A percentile compares a stretch with the other conserved stretches of the same genome.
Evolutionary conservation across 495 filamentous ascomycete species (phyloP).

Genomic region (Sporormia fimetaria): DNA sequence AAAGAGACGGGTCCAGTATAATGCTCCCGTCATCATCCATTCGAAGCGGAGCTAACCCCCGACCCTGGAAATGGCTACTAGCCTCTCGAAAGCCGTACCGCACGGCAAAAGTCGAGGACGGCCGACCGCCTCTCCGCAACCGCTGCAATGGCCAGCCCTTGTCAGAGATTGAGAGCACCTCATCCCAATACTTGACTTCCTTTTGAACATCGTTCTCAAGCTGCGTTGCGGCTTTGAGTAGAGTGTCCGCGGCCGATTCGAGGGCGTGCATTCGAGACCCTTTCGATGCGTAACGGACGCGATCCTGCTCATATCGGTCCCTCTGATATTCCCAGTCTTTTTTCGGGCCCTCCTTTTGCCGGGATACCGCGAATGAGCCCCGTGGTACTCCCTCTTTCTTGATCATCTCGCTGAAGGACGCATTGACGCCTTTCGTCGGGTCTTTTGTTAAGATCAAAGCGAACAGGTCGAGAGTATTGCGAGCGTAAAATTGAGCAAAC

Average conservation of each 20-base stretch:
- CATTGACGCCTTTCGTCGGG: slow-evolving; percentile 51
- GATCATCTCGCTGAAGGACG: slow-evolving; percentile 56
- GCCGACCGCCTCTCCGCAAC: slow-evolving; percentile 51
- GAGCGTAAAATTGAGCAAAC: slow-evolving; percentile 51
- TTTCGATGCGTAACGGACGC: too few species aligned
- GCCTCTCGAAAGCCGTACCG: slow-evolving; percentile 83
- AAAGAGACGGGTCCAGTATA: slow-evolving; percentile 56
- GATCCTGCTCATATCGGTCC: too few species aligned
- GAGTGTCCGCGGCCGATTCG: slow-evolving; percentile 57
- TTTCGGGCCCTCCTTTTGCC: slow-evolving; percentile 47
- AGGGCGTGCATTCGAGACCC: slow-evolving; percentile 72
- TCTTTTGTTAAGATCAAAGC: slow-evolving; percentile 77
- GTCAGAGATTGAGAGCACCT: slow-evolving; percentile 67
- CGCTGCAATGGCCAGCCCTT: slow-evolving; percentile 75
- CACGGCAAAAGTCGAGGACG: slow-evolving; percentile 59
- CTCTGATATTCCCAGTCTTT: too few species aligned
- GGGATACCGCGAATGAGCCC: slow-evolving; percentile 68
- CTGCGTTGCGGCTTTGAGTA: slow-evolving; percentile 59
- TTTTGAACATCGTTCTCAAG: slow-evolving; percentile 62
- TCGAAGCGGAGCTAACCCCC: slow-evolving; percentile 65
- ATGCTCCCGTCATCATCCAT: slow-evolving; percentile 64
- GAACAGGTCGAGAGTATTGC: slow-evolving; percentile 65
- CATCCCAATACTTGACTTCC: slow-evolving; percentile 81
- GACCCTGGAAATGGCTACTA: slow-evolving; percentile 60
- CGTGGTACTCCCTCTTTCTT: slow-evolving; percentile 47